Evolutionary conservation across 345 rosid genomes (phyloP).

Genomic region (Microcos paniculata): DNA sequence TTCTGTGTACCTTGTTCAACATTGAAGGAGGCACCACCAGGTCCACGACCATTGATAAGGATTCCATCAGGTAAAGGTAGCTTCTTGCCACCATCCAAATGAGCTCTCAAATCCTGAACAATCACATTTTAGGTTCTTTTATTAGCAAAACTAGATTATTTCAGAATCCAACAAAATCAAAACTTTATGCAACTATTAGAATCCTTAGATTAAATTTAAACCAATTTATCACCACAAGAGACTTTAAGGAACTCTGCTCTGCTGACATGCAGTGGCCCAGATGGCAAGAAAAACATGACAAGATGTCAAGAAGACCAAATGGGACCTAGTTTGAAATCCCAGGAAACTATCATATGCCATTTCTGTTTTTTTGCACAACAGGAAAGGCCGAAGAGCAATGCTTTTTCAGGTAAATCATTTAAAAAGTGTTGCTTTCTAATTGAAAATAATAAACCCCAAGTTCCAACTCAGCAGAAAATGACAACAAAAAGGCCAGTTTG

Average conservation of each 20-base stretch:
- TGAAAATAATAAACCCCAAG: not conserved
- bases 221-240: not conserved
- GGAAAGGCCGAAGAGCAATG: not conserved
- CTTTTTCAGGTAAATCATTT: not conserved
- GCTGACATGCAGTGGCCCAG: not conserved
- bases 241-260: not conserved
- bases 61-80: slow-evolving; percentile 79
- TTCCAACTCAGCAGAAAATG: not conserved
- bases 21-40: slow-evolving; percentile 53
- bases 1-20: slow-evolving; percentile 70
- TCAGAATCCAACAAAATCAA: not conserved
- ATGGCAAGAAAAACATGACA: not conserved
- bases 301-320: not conserved
- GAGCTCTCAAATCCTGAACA: slow-evolving; percentile 51
- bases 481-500: not conserved
- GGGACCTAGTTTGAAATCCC: not conserved
- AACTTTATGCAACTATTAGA: not conserved
- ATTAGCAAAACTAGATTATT: not conserved
- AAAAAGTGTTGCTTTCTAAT: not conserved
- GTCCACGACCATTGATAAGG: slow-evolving; percentile 86
- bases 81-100: slow-evolving; percentile 60
- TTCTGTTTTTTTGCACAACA: not conserved
- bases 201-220: not conserved
- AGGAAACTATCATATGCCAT: not conserved
- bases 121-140: not conserved